Base-by-base conservation (phyloP, 1,284 basidiomycete species). In the Trametes sp. region DNA sequence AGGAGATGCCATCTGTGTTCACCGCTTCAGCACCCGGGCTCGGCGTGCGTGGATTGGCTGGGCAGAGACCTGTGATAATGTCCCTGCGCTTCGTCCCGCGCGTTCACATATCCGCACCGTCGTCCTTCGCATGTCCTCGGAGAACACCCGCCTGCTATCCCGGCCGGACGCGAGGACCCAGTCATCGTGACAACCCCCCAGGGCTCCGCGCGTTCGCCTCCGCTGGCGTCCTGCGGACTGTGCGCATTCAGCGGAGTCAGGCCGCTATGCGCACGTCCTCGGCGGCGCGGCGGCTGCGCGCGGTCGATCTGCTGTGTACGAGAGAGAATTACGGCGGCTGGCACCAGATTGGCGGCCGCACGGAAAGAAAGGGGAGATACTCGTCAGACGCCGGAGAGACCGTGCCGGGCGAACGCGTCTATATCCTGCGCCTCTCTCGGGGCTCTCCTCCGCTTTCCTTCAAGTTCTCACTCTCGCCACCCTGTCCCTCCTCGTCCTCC, bases 391-490 rank as follows among this genome's bases (percentile, higher is more conserved):
- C 35, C 23, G 44, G 54, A 49, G 38, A 16, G 36, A 3, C 23
- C 8, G 51, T 64, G 55, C 56, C 61, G 61, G 50, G 45, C 21
- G 36, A 54, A 64, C 59, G 59, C 62, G 62, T 60, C 62, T 54
- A 41, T 33, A 41, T 1, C 38, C 7, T 41, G 4, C 38, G 14
- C 38, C 11, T 54, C 21, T 54, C 46, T 24, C 41, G 41, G 42
- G n/a, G 51, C 24, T 49, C 52, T 85, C 86, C 10, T 84, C 35
- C 31, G 9, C 28, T 38, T 50, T 21, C 23, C 41, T 35, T 13
- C 23, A 33, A 26, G 21, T 54, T 45, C 52, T 33, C 24, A 23
- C 35, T 42, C 24, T 38, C 31, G 3, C 21, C 29, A 28, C 48
- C 42, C 46, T 21, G 45, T 11, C 48, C 29, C 52, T 35, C 38